These are phyloP conservation scores for Capsicum baccatum DNA, from an alignment of 257 asterid genomes.

Conservation along the genomic window DNA sequence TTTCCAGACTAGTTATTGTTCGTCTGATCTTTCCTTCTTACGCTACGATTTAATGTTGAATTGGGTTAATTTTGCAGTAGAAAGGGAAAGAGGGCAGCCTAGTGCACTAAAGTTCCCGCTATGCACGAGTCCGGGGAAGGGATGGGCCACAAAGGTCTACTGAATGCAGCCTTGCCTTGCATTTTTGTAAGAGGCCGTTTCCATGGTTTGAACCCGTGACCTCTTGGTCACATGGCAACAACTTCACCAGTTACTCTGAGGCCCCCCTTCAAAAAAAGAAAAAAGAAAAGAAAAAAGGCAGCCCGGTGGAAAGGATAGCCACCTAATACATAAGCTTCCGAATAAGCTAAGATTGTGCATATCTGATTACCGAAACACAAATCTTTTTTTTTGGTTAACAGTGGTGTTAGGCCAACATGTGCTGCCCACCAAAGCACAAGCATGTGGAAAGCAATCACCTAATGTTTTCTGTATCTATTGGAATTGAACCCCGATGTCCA, in stretches of 20 bases:
- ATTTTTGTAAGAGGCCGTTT: no score
- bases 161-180: no score
- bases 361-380: background rate
- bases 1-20: slow-evolving; percentile 1
- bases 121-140: no score
- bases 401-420: background rate
- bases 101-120: no score
- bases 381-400: background rate
- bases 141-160: no score
- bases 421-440: background rate
- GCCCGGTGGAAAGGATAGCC: background rate
- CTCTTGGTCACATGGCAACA: no score
- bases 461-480: background rate
- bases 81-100: background rate
- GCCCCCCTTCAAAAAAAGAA: no score
- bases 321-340: background rate
- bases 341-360: slow-evolving; percentile 5
- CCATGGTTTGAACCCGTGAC: no score
- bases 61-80: background rate
- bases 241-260: no score
- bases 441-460: background rate
- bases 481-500: background rate
- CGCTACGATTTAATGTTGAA: background rate
- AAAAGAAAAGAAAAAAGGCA: no score
- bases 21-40: background rate